phyloP scores from a whole-genome alignment of 331 rosid genomes.

The Stylosanthes scabra region DNA sequence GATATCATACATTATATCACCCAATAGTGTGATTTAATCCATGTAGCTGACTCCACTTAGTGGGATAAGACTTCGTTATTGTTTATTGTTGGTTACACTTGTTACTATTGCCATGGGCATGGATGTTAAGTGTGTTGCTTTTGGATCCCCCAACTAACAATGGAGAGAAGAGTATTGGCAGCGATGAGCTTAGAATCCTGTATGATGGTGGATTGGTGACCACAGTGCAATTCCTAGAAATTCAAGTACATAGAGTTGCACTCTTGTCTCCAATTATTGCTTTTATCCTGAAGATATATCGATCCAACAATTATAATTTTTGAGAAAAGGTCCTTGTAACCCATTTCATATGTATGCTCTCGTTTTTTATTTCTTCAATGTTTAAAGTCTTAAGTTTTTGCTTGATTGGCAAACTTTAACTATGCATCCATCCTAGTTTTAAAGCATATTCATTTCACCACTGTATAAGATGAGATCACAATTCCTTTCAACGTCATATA shows the following conservation, averaged over 20 bases:
- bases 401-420: slow-evolving; percentile 12
- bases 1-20: too few relatives aligned
- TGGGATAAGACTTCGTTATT: too few relatives aligned
- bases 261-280: background rate
- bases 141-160: background rate
- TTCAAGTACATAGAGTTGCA: background rate
- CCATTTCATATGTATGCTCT: background rate
- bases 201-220: background rate
- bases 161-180: background rate
- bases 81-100: background rate
- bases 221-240: background rate
- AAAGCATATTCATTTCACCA: background rate
- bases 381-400: slow-evolving; percentile 9
- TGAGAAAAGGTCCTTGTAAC: background rate
- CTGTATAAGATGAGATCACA: background rate
- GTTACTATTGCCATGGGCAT: background rate
- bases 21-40: too few relatives aligned
- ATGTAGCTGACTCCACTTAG: too few relatives aligned
- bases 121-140: background rate
- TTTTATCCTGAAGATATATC: background rate
- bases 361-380: background rate
- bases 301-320: background rate
- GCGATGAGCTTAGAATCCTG: background rate
- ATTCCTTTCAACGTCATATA: background rate
- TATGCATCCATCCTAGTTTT: slow-evolving; percentile 15